Base-by-base conservation (phyloP, 352 stramenopile genomes). In the Pythium oligandrum region DNA sequence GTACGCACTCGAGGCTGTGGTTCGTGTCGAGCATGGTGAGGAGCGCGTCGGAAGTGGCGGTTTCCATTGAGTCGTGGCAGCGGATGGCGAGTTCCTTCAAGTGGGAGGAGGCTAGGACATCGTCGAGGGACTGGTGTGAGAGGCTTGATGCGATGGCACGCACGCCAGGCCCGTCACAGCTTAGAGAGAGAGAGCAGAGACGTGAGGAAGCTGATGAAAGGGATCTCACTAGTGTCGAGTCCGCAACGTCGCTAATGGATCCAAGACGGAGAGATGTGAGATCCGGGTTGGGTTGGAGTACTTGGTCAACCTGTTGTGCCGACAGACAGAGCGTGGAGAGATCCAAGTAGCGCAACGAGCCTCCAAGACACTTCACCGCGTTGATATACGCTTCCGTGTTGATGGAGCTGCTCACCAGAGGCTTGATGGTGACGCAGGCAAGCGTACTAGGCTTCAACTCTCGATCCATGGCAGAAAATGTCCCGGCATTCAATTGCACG, bases 11-110 rank as follows among this genome's bases (percentile, higher is more conserved):
- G 12, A 56, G 31, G 11, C 31, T 42, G 4, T 56, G 34, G 40
- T 56, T 56, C 11, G 50, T 56, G 31, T 49, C 50, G 12, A 56
- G 12, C 50, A 56, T 56, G 40, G 43, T 34, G 1, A 49, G 31
- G 12, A 56, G 6, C 6, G 50, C 50, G 4, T 34, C 32, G 33
- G 31, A 36, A 2, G 39, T 49, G 12, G 4, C 50, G 31, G 32
- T 11, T 6, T 48, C 50, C 4, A 35, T 10, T n/a, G 40, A 33
- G 5, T 48, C 50, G 10, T 49, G 30, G 17, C 17, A 26, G 30
- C 6, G 40, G 40, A 56, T 31, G 5, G 38, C 17, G 3, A 55
- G 38, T 35, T 56, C 50, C 12, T 37, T 56, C 7, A 56, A 10
- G 50, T 56, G 50, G 5, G 26, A 26, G 26, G n/a, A 11, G 3